Percentiles rank a stretch among this genome's conserved stretches.
phyloP scores from a whole-genome alignment of 1,284 basidiomycete genomes.

The Chiua sp. region DNA sequence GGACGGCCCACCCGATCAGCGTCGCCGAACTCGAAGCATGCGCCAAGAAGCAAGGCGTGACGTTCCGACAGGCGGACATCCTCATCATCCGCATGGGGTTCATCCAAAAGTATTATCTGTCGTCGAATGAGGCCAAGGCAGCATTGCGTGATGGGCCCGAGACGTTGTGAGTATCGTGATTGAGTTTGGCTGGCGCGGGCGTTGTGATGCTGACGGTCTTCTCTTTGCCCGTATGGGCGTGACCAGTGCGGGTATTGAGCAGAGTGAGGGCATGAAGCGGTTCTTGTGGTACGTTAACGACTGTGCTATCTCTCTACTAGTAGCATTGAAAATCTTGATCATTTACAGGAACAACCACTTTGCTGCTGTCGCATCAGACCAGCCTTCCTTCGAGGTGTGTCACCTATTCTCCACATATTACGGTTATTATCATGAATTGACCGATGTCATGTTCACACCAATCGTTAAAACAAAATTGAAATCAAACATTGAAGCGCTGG shows the following conservation, averaged over 20 bases:
- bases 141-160: conserved; percentile 41
- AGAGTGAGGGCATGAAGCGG: conserved; percentile 72
- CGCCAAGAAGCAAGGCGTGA: conserved; percentile 63
- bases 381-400: conserved; percentile 72
- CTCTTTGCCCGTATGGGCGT: not conserved
- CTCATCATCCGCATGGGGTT: conserved; percentile 69
- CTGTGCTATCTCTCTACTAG: too few relatives aligned
- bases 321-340: not conserved
- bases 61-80: conserved; percentile 65
- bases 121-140: conserved; percentile 53
- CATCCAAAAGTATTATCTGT: conserved; percentile 60
- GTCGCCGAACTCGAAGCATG: conserved; percentile 63
- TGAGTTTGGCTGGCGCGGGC: not conserved
- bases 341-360: conserved; percentile 74
- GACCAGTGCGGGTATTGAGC: conserved; percentile 62
- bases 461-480: conserved; percentile 28
- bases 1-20: conserved; percentile 61
- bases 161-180: conserved; percentile 48
- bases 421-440: too few relatives aligned
- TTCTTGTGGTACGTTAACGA: conserved; percentile 61
- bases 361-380: conserved; percentile 69
- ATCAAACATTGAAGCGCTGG: conserved; percentile 47
- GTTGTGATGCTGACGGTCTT: not conserved
- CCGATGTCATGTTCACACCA: not conserved
- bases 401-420: not conserved